Evolutionary conservation across 306 rosid genomes (phyloP).

Genomic region (Castanospermum australe): DNA sequence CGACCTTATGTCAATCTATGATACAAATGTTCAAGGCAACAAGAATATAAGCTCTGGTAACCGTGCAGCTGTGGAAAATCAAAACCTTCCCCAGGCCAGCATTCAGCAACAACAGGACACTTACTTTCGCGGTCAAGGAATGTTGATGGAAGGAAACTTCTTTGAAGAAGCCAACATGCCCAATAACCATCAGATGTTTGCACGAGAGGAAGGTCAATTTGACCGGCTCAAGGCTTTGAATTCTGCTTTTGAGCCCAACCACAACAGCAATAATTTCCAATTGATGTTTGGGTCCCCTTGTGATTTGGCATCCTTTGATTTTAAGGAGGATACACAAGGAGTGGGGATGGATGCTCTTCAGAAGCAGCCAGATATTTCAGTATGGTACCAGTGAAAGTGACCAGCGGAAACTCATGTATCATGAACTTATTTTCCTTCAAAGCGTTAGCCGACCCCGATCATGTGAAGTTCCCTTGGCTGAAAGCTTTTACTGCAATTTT

Average conservation of each 20-base stretch:
- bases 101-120: constrained; percentile 38
- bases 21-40: constrained; percentile 49
- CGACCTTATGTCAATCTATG: constrained; percentile 60
- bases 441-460: constrained; percentile 19
- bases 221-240: constrained; percentile 50
- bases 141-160: constrained; percentile 47
- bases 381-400: constrained; percentile 55
- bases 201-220: constrained; percentile 44
- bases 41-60: constrained; percentile 26
- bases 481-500: constrained; percentile 21
- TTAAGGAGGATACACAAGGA: constrained; percentile 51
- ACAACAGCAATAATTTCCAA: constrained; percentile 37
- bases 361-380: constrained; percentile 48
- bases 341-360: constrained; percentile 42
- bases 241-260: constrained; percentile 48
- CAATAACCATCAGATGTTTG: constrained; percentile 23
- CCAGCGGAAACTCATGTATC: not conserved
- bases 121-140: constrained; percentile 40
- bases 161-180: constrained; percentile 35
- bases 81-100: constrained; percentile 27
- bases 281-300: constrained; percentile 53
- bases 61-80: constrained; percentile 29
- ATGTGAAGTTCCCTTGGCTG: constrained; percentile 35
- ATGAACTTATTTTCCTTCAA: not conserved
- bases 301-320: constrained; percentile 55